phyloP scores from a whole-genome alignment of 2,329 filamentous ascomycete genomes.

The Diaporthe amygdali region DNA sequence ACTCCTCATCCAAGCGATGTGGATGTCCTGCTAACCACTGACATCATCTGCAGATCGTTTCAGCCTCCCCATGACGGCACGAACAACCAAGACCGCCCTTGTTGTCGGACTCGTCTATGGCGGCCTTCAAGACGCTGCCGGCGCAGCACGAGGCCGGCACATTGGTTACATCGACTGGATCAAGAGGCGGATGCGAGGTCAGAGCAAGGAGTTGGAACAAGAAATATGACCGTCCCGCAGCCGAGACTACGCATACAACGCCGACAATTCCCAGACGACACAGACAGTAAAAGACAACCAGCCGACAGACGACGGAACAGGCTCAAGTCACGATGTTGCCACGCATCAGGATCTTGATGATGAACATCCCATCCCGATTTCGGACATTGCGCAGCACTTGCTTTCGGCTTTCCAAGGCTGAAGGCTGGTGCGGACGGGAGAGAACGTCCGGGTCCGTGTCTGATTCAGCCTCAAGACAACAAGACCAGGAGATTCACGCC shows the following conservation, averaged over 20 bases:
- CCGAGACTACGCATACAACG: neutral
- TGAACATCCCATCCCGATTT: slow-evolving; percentile 22
- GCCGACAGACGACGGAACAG: neutral
- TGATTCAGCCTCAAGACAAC: slow-evolving; percentile 11
- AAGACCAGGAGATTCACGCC: neutral
- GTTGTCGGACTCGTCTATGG: slow-evolving; percentile 82
- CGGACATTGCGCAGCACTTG: neutral
- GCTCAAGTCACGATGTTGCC: neutral
- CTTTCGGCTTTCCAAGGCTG: slow-evolving; percentile 18
- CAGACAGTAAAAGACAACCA: neutral
- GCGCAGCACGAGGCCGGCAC: slow-evolving; percentile 70
- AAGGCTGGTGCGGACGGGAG: slow-evolving; percentile 7
- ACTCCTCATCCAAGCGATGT: neutral
- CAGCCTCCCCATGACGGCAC: slow-evolving; percentile 75
- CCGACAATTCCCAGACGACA: neutral
- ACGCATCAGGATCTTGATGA: slow-evolving; percentile 27
- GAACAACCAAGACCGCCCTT: slow-evolving; percentile 81
- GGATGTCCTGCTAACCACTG: slow-evolving; percentile 19
- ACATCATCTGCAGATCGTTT: slow-evolving; percentile 67
- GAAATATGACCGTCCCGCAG: slow-evolving; percentile 24
- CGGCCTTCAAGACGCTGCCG: slow-evolving; percentile 77
- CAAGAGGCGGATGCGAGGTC: slow-evolving; percentile 47
- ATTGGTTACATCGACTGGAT: slow-evolving; percentile 78
- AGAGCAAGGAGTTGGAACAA: slow-evolving; percentile 28
- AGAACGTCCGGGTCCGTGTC: neutral